Conservation (phyloP, 1,139 yeast genomes). For the Candida sanyaensis region DNA sequence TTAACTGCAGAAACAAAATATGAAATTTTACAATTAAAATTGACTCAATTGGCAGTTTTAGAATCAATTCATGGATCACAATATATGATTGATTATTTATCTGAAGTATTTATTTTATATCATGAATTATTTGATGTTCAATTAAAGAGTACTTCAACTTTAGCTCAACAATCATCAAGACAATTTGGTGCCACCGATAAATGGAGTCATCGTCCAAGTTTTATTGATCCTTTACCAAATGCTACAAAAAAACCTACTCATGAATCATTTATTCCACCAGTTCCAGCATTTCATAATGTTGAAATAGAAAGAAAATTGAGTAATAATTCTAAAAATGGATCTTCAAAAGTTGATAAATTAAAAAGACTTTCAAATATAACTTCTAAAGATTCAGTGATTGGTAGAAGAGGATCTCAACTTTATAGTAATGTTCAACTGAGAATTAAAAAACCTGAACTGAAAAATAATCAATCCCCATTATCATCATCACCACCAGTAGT, state of each 20-base stretch:
- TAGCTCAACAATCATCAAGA: constrained; percentile 11
- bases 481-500: constrained; percentile 1
- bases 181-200: constrained; percentile 17
- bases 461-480: not conserved
- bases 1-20: constrained; percentile 45
- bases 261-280: constrained; percentile 5
- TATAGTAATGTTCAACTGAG: constrained; percentile 1
- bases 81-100: constrained; percentile 62
- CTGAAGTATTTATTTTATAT: constrained; percentile 66
- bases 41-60: constrained; percentile 72
- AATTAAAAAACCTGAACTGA: constrained; percentile 7
- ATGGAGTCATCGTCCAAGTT: constrained; percentile 53
- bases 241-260: constrained; percentile 1
- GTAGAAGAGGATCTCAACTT: constrained; percentile 9
- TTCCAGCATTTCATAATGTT: not conserved
- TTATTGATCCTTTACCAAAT: constrained; percentile 34
- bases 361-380: constrained; percentile 15
- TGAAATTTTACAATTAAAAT: constrained; percentile 67
- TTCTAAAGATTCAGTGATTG: constrained; percentile 4
- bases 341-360: constrained; percentile 13
- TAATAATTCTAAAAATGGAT: constrained; percentile 1
- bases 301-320: not conserved
- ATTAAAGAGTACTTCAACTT: constrained; percentile 16
- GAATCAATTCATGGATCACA: constrained; percentile 65
- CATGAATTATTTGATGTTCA: constrained; percentile 52